phyloP scores from a whole-genome alignment of 2,329 filamentous ascomycete genomes.

The Stenocarpella maydis region DNA sequence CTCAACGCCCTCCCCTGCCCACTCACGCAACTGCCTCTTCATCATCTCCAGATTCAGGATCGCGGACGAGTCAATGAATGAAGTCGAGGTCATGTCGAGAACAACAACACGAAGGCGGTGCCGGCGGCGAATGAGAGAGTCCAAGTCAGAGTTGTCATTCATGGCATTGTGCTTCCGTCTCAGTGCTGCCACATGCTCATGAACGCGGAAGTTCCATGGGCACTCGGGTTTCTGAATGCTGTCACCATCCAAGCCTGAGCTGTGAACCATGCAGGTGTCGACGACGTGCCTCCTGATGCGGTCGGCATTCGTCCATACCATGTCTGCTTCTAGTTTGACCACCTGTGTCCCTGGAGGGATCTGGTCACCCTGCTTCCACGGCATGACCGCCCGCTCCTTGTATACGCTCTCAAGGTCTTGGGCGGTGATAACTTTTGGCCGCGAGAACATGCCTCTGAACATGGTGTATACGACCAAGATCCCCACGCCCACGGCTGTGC shows the following conservation, averaged over 20 bases:
- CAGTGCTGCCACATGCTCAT: neutral
- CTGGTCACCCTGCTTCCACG: constrained; percentile 11
- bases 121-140: neutral
- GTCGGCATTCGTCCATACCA: constrained; percentile 24
- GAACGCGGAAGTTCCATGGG: constrained; percentile 10
- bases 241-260: constrained; percentile 4
- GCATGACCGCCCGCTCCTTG: neutral
- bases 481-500: constrained; percentile 8
- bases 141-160: neutral
- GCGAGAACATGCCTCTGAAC: constrained; percentile 25
- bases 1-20: constrained; percentile 21
- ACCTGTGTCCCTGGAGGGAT: constrained; percentile 14
- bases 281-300: constrained; percentile 9
- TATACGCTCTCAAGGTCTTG: constrained; percentile 2
- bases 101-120: constrained; percentile 23
- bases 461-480: constrained; percentile 14
- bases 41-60: constrained; percentile 40
- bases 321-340: constrained; percentile 16
- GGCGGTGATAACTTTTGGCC: neutral
- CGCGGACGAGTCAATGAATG: constrained; percentile 48
- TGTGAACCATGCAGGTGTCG: constrained; percentile 11
- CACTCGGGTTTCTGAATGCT: neutral
- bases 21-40: constrained; percentile 27
- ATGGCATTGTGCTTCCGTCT: neutral
- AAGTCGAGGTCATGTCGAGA: constrained; percentile 42